Evolutionary conservation across 129 eudicot species (phyloP).

Genomic region (Cynara cardunculus): DNA sequence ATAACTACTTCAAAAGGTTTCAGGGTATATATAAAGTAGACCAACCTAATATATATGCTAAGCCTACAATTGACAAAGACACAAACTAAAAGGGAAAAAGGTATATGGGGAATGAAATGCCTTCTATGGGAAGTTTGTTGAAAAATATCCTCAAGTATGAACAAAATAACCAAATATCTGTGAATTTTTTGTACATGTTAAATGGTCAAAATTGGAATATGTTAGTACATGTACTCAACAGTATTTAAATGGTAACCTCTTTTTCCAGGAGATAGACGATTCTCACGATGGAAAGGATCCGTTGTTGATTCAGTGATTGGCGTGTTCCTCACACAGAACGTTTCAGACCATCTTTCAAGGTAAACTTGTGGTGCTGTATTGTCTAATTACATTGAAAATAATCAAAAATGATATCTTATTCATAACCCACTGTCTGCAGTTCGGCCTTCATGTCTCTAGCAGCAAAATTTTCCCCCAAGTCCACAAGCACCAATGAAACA

Average conservation of each 20-base stretch:
- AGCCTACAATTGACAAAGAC: not conserved
- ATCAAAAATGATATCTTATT: conserved; percentile 4
- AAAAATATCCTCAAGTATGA: not conserved
- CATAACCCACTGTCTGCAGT: conserved; percentile 45
- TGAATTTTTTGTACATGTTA: not conserved
- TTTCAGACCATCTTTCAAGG: conserved; percentile 95
- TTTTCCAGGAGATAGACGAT: conserved; percentile 71
- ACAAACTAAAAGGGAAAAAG: not conserved
- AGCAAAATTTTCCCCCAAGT: conserved; percentile 51
- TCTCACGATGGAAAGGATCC: conserved; percentile 92
- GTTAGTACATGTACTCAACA: not conserved
- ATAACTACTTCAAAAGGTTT: not conserved
- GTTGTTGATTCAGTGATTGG: conserved; percentile 96
- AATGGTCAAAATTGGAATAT: not conserved
- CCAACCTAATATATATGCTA: not conserved
- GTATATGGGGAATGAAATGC: not conserved
- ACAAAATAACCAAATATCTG: not conserved
- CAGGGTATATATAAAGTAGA: not conserved
- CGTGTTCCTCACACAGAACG: conserved; percentile 86
- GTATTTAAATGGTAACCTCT: not conserved
- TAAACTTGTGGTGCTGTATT: conserved; percentile 18
- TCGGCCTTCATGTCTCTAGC: conserved; percentile 91
- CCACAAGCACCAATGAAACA: conserved; percentile 22
- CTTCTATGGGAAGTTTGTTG: not conserved
- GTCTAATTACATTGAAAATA: not conserved